Evolutionary conservation across 371 early-diverging fungal genomes (phyloP).

Genomic region (Rhizomucor pusillus): DNA sequence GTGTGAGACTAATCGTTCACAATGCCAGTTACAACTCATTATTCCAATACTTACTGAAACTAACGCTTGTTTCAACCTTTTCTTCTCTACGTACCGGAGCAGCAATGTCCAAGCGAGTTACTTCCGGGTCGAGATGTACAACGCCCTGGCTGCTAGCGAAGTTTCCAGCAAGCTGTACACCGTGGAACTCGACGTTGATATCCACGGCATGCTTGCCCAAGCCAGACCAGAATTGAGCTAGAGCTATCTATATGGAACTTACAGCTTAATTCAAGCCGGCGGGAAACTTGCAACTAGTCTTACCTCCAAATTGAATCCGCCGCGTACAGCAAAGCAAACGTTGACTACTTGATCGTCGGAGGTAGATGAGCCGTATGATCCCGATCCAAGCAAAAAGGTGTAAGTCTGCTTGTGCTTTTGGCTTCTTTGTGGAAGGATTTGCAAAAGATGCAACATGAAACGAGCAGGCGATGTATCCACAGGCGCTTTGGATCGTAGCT

Average conservation of each 20-base stretch:
- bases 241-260: slow-evolving; percentile 16
- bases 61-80: slow-evolving; percentile 55
- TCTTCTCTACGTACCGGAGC: slow-evolving; percentile 75
- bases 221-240: slow-evolving; percentile 91
- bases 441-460: slow-evolving; percentile 67
- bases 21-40: too few species aligned
- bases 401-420: slow-evolving; percentile 63
- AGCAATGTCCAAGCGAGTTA: slow-evolving; percentile 69
- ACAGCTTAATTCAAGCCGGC: background rate
- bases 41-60: slow-evolving; percentile 32
- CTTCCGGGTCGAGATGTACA: slow-evolving; percentile 35
- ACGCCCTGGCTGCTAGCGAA: slow-evolving; percentile 61
- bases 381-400: slow-evolving; percentile 56
- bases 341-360: slow-evolving; percentile 60
- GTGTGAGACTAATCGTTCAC: too few species aligned
- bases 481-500: slow-evolving; percentile 34
- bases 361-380: slow-evolving; percentile 59
- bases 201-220: slow-evolving; percentile 70
- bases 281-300: slow-evolving; percentile 6
- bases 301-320: slow-evolving; percentile 78
- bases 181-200: slow-evolving; percentile 78
- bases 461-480: slow-evolving; percentile 49
- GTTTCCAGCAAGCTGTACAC: slow-evolving; percentile 62
- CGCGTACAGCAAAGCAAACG: slow-evolving; percentile 65
- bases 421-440: slow-evolving; percentile 73